Evolutionary conservation across 805 yeast genomes (phyloP), one percentile per base, ranked within the genome.

Genomic region (Millerago galiae): DNA sequence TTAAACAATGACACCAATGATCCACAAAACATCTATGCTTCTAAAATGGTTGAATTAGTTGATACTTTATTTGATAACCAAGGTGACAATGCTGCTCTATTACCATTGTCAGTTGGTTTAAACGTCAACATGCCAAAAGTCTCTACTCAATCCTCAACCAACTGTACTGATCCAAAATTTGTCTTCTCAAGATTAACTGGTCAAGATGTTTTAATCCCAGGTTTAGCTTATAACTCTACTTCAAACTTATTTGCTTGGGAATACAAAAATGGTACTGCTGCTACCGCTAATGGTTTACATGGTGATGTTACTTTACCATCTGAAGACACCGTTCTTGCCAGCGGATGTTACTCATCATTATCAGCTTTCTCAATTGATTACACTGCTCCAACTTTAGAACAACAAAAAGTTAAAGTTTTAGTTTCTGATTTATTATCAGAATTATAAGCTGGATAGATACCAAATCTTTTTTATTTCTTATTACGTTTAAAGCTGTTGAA

Each of bases 41-140:
- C 61, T 33, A 59, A 61, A 51, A 58, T 71, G 29, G 66, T 63
- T 26, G 63, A 69, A 37, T 51, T 74, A 15, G 68, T 71, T 32
- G 50, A 66, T 41, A 51, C 60, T 17, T 37, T 74, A 28, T 68
- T 72, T 45, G 54, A 66, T 50, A 27, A 34, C 17, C 34, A 37
- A 14, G 74, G 71, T 50, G 60, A 58, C 11, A 62, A 63, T 47
- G 48, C 46, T 28, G 58, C 63, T 47, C 54, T 62, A 24, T 60
- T 74, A 44, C 79, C 79, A 38, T 42, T 60, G 33, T 67, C 68
- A 34, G 63, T 61, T 40, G 78, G 76, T 50, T 45, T 73, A 42
- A 72, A 69, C 53, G 76, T 74, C 43, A 74, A 74, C 59, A 62
- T 66, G 53, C 79, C 79, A 39, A 38, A 41, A 12, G 78, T 73